These are phyloP conservation scores for Brassica nigra DNA, from an alignment of 345 rosid genomes.

Conservation along the genomic window DNA sequence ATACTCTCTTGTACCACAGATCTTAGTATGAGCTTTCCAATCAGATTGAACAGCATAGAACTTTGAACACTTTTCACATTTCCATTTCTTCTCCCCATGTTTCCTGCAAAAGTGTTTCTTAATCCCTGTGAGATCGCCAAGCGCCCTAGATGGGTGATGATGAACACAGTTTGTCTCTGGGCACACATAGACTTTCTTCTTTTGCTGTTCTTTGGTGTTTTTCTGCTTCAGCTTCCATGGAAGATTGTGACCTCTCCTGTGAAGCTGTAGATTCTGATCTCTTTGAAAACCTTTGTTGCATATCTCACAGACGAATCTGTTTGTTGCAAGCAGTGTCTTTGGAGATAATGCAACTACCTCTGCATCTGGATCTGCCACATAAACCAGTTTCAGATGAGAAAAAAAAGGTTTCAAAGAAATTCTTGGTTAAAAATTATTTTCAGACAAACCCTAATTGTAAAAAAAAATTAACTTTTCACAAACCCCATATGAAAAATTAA, in stretches of 20 bases:
- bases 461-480: neutral
- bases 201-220: conserved; percentile 52
- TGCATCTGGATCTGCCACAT: conserved; percentile 76
- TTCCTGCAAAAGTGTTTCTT: conserved; percentile 47
- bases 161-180: conserved; percentile 43
- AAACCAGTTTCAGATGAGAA: conserved; percentile 12
- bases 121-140: conserved; percentile 49
- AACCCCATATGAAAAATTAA: neutral
- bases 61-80: conserved; percentile 48
- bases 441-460: conserved; percentile 24
- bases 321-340: conserved; percentile 71
- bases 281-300: conserved; percentile 94
- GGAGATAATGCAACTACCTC: conserved; percentile 94
- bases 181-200: conserved; percentile 44
- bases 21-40: conserved; percentile 47
- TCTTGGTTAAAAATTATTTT: conserved; percentile 10
- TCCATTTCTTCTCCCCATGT: conserved; percentile 50
- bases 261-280: conserved; percentile 95
- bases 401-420: neutral
- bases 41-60: conserved; percentile 47
- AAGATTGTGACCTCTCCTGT: conserved; percentile 92
- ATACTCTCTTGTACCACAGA: conserved; percentile 48
- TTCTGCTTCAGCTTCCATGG: conserved; percentile 96
- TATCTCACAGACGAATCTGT: conserved; percentile 93
- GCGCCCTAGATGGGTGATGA: conserved; percentile 48